Conservation (phyloP, 148 eudicot genomes). For the Fagopyrum esculentum region DNA sequence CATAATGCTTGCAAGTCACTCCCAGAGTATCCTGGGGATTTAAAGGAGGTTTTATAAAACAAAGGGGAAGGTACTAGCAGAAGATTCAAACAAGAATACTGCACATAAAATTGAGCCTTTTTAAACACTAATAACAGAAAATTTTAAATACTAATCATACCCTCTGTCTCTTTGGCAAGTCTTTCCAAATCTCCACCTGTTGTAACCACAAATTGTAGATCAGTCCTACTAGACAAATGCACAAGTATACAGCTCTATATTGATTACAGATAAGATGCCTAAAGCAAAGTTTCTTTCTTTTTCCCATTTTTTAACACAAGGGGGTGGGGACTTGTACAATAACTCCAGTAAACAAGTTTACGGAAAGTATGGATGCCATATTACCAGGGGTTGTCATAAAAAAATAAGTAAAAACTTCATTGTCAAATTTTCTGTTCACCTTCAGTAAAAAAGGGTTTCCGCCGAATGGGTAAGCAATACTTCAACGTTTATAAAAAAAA, state of each 20-base stretch:
- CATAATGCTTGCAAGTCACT: constrained; percentile 97
- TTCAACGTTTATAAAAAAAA: no score
- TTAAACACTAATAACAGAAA: not conserved
- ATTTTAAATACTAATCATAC: constrained; percentile 31
- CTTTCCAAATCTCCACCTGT: constrained; percentile 82
- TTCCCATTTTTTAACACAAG: not conserved
- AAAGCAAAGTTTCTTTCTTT: not conserved
- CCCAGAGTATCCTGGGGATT: constrained; percentile 77
- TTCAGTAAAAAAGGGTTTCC: not conserved
- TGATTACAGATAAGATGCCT: not conserved
- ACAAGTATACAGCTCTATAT: not conserved
- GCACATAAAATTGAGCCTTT: not conserved
- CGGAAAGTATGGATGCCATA: no score
- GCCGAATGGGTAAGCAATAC: not conserved
- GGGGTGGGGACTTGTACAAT: not conserved
- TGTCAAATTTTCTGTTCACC: not conserved
- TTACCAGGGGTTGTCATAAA: not conserved
- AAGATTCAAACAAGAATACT: not conserved
- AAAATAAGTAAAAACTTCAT: not conserved
- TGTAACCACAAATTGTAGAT: constrained; percentile 14
- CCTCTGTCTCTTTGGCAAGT: constrained; percentile 78
- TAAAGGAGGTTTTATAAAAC: constrained; percentile 3
- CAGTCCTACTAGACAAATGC: not conserved
- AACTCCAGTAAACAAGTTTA: not conserved
- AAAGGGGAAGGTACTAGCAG: not conserved